Evolutionary conservation across 805 yeast species (phyloP), one percentile per base, ranked within the genome.

Genomic region (Wickerhamomyces bisporus): DNA sequence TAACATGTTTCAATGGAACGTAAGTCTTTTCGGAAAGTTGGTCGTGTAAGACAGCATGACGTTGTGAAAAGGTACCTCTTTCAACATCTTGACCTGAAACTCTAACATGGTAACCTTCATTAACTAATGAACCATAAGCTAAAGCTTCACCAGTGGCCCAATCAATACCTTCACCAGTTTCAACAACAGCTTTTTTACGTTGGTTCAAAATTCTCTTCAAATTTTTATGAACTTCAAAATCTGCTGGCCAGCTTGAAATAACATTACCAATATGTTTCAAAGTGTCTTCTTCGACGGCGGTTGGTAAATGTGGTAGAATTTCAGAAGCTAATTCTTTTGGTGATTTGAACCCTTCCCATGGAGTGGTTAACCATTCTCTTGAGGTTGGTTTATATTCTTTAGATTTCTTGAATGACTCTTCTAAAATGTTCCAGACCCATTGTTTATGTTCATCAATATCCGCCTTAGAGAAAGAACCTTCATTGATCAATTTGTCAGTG

Each of bases 101-200:
- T 74, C 99, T 86, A 43, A 93, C 94, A 56, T 91, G 95, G 70
- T 82, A 84, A 48, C 98, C 98, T 69, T 93, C 99, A 57, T 80
- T 62, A 38, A 81, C 82, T 52, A 93, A 73, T 36, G 97, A 79
- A 59, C 98, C 99, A 57, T 82, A 91, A 15, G 98, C 98, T 54
- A 93, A 79, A 34, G 98, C 98, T 72, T 93, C 99, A 77, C 96
- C 99, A 42, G 99, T 93, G 34, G 98, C 83, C 98, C 98, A 93
- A 66, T 93, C 99, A 49, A 93, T 87, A 58, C 91, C 94, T 66
- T 84, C 87, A 59, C 98, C 98, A 15, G 78, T 63, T 52, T 86
- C 93, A 42, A 81, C 88, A 41, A 81, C 75, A 32, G 95, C 64
- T 73, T 93, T 93, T 65, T 83, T 76, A 71, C 98, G 86, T 57